Percentiles rank a stretch among this genome's conserved stretches.
Evolutionary conservation across 345 rosid species (phyloP).

Genomic region (Arabidopsis arenosa): DNA sequence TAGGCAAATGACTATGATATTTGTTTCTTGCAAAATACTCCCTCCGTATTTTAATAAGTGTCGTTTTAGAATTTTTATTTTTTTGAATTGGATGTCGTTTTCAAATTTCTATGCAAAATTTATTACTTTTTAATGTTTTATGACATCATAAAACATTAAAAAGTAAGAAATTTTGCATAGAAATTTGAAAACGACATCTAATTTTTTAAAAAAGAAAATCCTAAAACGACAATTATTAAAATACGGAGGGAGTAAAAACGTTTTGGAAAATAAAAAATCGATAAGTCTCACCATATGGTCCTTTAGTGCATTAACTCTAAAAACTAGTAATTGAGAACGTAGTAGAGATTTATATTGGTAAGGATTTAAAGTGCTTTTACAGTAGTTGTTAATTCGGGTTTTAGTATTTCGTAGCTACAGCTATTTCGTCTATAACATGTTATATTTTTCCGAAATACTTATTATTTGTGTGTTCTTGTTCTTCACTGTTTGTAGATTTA

Average conservation of each 20-base stretch:
- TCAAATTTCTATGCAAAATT: too few species aligned
- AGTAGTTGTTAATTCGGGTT: background rate
- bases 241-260: too few species aligned
- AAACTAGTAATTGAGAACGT: background rate
- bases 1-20: background rate
- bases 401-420: background rate
- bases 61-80: too few species aligned
- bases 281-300: background rate
- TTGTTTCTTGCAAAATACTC: background rate
- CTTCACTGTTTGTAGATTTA: background rate
- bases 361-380: background rate
- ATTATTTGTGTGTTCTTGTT: background rate
- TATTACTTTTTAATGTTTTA: too few species aligned
- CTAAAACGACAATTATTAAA: too few species aligned
- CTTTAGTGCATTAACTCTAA: background rate
- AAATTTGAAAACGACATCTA: too few species aligned
- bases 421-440: background rate
- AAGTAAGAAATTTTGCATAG: too few species aligned
- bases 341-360: background rate
- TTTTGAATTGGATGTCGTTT: too few species aligned
- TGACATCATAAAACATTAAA: too few species aligned
- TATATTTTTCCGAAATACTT: background rate
- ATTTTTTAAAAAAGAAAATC: too few species aligned
- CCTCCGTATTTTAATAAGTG: too few species aligned
- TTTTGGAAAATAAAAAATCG: too few species aligned